A percentile compares a stretch with the other conserved stretches of the same genome.
These are phyloP conservation scores for Asclepias syriaca DNA, from an alignment of 257 asterid genomes.

Conservation along the genomic window DNA sequence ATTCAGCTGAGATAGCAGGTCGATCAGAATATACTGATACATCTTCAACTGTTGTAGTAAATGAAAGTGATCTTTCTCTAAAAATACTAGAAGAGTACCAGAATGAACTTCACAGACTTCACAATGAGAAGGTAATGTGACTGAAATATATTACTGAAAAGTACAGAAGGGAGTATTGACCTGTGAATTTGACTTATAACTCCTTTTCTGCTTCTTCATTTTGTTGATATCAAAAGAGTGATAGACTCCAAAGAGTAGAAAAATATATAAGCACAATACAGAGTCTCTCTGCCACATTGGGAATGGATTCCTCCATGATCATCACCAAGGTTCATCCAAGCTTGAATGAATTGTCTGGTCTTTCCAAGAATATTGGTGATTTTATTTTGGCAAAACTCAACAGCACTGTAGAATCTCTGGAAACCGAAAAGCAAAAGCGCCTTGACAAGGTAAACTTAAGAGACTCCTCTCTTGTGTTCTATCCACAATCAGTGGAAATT, in stretches of 20 bases:
- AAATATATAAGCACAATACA: conserved; percentile 58
- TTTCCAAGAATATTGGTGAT: conserved; percentile 86
- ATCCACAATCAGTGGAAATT: background rate
- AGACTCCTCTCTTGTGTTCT: background rate
- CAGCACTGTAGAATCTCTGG: conserved; percentile 66
- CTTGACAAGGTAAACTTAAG: conserved; percentile 56
- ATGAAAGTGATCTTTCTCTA: conserved; percentile 72
- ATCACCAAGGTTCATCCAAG: conserved; percentile 98
- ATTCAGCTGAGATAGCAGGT: conserved; percentile 85
- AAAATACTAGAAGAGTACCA: conserved; percentile 84
- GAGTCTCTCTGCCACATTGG: conserved; percentile 64
- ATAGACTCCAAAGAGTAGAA: conserved; percentile 83
- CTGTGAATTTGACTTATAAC: conserved; percentile 7
- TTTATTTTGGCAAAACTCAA: conserved; percentile 65
- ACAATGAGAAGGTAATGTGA: conserved; percentile 64
- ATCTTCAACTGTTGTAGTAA: conserved; percentile 44
- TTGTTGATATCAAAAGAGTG: conserved; percentile 44
- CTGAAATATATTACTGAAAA: background rate
- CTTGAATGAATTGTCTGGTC: conserved; percentile 84
- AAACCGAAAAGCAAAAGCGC: conserved; percentile 70
- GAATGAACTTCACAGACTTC: conserved; percentile 86
- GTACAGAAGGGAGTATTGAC: background rate
- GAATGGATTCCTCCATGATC: conserved; percentile 85
- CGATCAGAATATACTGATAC: conserved; percentile 63
- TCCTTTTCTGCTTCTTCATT: conserved; percentile 13